Evolutionary conservation across 2,329 filamentous ascomycete species (phyloP).

Genomic region (Colletotrichum gloeosporioides): DNA sequence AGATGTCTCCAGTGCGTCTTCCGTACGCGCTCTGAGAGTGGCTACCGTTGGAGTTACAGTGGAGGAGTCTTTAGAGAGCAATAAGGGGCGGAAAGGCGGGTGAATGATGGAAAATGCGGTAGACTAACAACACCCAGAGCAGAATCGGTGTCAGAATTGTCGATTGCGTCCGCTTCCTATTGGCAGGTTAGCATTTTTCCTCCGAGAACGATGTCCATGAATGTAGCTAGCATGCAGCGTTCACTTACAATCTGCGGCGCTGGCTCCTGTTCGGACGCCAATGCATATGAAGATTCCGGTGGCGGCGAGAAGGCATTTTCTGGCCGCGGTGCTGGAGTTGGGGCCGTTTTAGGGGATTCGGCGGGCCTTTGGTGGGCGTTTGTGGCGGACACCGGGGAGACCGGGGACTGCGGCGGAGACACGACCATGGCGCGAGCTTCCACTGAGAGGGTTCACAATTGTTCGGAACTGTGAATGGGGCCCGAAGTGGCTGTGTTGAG

Average conservation of each 20-base stretch:
- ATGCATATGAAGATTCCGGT: neutral
- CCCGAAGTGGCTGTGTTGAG: neutral
- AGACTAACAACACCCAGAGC: constrained; percentile 6
- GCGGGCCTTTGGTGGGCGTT: neutral
- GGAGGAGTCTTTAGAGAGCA: neutral
- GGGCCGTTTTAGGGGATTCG: neutral
- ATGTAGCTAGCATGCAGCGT: neutral
- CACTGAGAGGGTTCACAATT: neutral
- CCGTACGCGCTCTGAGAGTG: neutral
- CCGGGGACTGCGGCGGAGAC: neutral
- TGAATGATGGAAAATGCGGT: neutral
- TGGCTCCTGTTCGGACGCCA: neutral
- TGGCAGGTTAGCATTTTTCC: neutral
- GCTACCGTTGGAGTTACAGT: neutral
- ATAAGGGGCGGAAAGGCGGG: neutral
- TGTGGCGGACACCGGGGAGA: neutral
- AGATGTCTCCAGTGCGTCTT: neutral
- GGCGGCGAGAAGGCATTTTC: neutral
- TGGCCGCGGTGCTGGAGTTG: neutral
- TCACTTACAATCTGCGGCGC: constrained; percentile 1
- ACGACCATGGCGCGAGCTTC: neutral
- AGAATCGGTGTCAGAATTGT: neutral
- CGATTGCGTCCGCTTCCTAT: neutral
- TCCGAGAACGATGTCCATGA: neutral
- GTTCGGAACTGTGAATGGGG: neutral